Evolutionary conservation across 1,139 yeast species (phyloP), one percentile per base, ranked within the genome.

Genomic region (Taphrina sp.): DNA sequence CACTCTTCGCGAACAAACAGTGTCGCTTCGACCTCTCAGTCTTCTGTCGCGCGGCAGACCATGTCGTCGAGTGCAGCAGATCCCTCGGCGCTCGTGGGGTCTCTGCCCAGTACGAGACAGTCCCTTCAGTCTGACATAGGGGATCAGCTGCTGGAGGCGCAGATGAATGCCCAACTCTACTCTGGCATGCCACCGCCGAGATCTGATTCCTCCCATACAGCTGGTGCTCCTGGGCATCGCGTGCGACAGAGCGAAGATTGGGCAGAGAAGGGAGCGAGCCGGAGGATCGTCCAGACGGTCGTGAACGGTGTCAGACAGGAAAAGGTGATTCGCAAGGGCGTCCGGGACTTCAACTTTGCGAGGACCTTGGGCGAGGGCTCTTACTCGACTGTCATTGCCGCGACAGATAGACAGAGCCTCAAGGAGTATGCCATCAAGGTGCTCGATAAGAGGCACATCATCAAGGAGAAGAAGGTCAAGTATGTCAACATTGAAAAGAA

Each of bases 401-500:
- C 95, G 0, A 76, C 85, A 1, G 96, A 92, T 63, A 76, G 82
- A 43, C 82, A 81, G 59, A 82, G 85, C n/a, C 71, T 77, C 52
- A 78, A 79, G 58, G 81, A 83, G 57, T 92, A 85, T 67, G 99
- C 99, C 3, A 83, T 94, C 60, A 94, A 94, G 69, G 83, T 92
- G 4, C 78, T 95, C 43, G 95, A 94, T 63, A 94, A 94, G 70
- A 78, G 89, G 41, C 98, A 94, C 70, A 94, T 92, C 59, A 92
- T 92, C 64, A 85, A 87, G 69, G 99, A 92, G 70, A 86, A 86
- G 67, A 92, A 92, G 69, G 94, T 90, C 64, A 92, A 94, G 70
- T 94, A 92, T 66, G 98, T 92, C 59, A 90, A 90, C 66, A 92
- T 94, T 59, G 98, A 94, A 69, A 92, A 92, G 69, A 88, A 88